phyloP scores from a whole-genome alignment of 2,329 filamentous ascomycete species.

The Apiospora phragmitis region DNA sequence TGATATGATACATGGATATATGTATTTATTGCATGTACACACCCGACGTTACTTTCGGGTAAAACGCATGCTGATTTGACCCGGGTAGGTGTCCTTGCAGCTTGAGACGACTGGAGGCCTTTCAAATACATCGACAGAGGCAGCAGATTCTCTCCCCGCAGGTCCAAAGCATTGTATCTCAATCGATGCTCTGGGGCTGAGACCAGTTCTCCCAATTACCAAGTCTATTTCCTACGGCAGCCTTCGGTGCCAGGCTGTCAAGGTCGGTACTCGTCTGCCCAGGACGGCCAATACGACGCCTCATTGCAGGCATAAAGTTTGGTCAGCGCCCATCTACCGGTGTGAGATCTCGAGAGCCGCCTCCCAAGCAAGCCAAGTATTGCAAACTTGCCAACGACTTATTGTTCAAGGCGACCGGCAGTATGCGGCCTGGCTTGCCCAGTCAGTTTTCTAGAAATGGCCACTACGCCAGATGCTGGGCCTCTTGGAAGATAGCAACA shows the following conservation, averaged over 20 bases:
- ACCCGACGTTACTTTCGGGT: neutral
- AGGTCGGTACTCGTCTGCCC: neutral
- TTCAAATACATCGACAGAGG: neutral
- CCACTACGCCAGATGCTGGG: neutral
- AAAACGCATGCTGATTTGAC: neutral
- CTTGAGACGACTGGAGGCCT: neutral
- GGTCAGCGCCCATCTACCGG: neutral
- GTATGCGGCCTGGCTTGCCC: neutral
- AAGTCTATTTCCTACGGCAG: neutral
- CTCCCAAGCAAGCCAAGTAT: slow-evolving; percentile 1
- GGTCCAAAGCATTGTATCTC: neutral
- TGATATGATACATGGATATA: neutral
- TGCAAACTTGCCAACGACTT: neutral
- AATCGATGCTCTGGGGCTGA: neutral
- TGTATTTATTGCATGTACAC: neutral
- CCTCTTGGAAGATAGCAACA: neutral
- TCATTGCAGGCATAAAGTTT: neutral
- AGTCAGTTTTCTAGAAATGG: neutral
- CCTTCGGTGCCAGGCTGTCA: neutral
- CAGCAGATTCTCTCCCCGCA: neutral
- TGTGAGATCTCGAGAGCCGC: neutral
- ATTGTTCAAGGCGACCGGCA: neutral
- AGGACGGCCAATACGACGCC: neutral
- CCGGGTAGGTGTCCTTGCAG: neutral
- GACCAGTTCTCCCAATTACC: neutral